Base-by-base conservation (phyloP, 2,329 filamentous ascomycete genomes). In the Scedosporium aurantiacum region DNA sequence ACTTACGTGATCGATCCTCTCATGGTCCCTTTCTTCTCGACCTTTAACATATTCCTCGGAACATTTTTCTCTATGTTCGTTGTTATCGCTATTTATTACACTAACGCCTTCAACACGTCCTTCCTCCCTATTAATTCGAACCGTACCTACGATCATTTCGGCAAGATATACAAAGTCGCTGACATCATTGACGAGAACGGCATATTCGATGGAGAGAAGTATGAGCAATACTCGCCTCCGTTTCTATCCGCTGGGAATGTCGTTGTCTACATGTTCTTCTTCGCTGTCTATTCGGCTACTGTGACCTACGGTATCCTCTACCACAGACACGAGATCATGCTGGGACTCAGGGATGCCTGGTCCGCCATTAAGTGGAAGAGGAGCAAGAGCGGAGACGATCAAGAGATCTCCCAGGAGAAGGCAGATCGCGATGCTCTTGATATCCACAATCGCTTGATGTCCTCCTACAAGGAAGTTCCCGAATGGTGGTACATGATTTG, bases 371-470 rank as follows among this genome's bases (percentile, higher is more conserved):
- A 40, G 52, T 32, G 64, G 61, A 65, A 66, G 16, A 73, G 68
- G 57, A 69, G 70, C 5, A 70, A 69, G 65, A 67, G 67, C 23
- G 7, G 2, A 12, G 56, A 43, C 6, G 12, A 41, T 5, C 12
- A 10, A 21, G 14, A 23, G 58, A 60, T 63, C 7, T 60, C 67
- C 0, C 60, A 61, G n/a, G 65, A 70, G 18, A 61, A 67, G 7
- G 65, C 59, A 3, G 65, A 68, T 21, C 63, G 67, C 4, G 41
- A 40, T 21, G 25, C 28, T 5, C 28, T 66, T 1, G 75, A 78
- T 63, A 69, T 78, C 2, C 79, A 81, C 66, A 75, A 75, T 61
- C 72, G 75, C 2, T 71, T 80, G 21, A 81, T 82, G 78, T 67
- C 69, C 10, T 65, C 65, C 0, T 81, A 82, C 64, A 71, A 70